Evolutionary conservation across 78 protist genomes (phyloP).

Genomic region (Dictyostelium capitatum): DNA sequence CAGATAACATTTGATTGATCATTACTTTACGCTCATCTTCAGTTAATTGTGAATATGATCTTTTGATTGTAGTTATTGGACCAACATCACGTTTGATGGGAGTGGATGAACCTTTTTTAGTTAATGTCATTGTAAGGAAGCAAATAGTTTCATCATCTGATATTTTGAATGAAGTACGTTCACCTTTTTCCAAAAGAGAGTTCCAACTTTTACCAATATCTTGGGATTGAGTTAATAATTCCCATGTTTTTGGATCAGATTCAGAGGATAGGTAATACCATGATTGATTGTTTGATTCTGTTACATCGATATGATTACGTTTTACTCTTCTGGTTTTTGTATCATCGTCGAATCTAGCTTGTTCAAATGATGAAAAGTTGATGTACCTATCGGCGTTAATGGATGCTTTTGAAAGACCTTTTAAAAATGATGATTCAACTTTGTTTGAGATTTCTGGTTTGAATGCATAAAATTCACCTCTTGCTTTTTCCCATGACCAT

Average conservation of each 20-base stretch:
- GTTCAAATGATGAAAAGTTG: conserved; percentile 55
- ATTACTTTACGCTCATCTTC: conserved; percentile 58
- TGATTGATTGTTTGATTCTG: conserved; percentile 8
- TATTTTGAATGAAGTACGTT: background rate
- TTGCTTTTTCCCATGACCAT: conserved; percentile 70
- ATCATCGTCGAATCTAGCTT: conserved; percentile 53
- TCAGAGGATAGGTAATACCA: conserved; percentile 21
- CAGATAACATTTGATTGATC: conserved; percentile 5
- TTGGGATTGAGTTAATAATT: background rate
- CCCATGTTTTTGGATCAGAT: conserved; percentile 16
- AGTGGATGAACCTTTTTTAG: background rate
- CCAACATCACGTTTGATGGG: conserved; percentile 49
- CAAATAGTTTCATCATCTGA: conserved; percentile 25
- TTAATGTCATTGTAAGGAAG: background rate
- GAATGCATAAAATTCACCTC: conserved; percentile 44
- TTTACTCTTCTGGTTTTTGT: conserved; percentile 41
- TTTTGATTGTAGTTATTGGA: conserved; percentile 13
- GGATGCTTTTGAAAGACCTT: conserved; percentile 21
- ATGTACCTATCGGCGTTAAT: conserved; percentile 62
- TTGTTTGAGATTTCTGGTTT: background rate
- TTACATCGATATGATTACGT: conserved; percentile 4
- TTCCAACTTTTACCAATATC: conserved; percentile 13
- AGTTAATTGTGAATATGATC: conserved; percentile 53
- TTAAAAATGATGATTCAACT: conserved; percentile 38
- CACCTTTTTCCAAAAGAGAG: background rate